These are phyloP conservation scores for Allomyces macrogynus DNA, from an alignment of 192 early-diverging fungal species.

Conservation along the genomic window DNA sequence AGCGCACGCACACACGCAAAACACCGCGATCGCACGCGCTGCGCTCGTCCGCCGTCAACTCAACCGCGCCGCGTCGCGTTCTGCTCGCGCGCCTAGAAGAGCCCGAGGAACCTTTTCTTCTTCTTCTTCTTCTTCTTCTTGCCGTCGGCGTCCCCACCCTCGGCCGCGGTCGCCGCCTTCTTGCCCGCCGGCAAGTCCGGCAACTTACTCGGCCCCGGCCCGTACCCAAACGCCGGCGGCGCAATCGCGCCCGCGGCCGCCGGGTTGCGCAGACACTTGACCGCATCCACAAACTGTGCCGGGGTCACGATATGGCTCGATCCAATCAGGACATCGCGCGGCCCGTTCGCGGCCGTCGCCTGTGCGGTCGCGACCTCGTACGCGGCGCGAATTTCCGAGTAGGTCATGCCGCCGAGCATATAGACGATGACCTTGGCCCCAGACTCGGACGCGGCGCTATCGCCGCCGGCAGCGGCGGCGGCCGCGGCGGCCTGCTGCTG, in stretches of 20 bases:
- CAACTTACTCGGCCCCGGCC: background rate
- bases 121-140: background rate
- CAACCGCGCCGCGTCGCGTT: too few species aligned
- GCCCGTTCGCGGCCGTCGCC: slow-evolving; percentile 4
- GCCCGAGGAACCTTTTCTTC: background rate
- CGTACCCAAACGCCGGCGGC: background rate
- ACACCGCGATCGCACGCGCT: too few species aligned
- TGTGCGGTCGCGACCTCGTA: slow-evolving; percentile 13
- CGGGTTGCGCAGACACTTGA: background rate
- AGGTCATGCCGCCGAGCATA: slow-evolving; percentile 22
- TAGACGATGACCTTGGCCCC: background rate
- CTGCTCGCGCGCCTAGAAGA: background rate
- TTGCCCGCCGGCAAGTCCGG: background rate
- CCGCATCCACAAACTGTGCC: background rate
- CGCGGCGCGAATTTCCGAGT: slow-evolving; percentile 18
- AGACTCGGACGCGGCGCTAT: background rate
- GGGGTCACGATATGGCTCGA: background rate
- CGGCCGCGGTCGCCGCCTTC: background rate
- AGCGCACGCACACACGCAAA: too few species aligned
- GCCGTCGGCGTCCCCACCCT: background rate
- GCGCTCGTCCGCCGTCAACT: too few species aligned
- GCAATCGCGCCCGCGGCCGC: background rate
- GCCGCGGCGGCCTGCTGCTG: background rate
- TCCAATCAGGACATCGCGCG: slow-evolving; percentile 20
- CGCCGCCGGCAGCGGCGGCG: background rate